phyloP scores from a whole-genome alignment of 108 stramenopile species.

The Skeletonema marinoi region DNA sequence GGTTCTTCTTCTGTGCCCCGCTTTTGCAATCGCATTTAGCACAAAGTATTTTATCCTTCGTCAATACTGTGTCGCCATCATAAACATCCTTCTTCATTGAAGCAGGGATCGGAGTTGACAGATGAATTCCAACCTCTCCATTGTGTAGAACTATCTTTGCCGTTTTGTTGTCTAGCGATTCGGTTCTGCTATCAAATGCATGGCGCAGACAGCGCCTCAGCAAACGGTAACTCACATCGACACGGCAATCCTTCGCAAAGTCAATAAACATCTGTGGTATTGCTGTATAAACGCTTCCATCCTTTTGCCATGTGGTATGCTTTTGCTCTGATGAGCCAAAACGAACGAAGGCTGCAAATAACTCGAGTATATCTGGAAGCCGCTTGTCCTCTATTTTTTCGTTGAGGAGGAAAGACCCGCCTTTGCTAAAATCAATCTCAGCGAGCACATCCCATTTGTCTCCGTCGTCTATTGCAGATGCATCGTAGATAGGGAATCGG shows the following conservation, averaged over 20 bases:
- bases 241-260: slow-evolving; percentile 12
- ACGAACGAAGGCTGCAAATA: slow-evolving; percentile 12
- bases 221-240: slow-evolving; percentile 13
- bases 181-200: slow-evolving; percentile 16
- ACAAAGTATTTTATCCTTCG: slow-evolving; percentile 17
- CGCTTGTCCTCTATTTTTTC: slow-evolving; percentile 5
- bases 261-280: slow-evolving; percentile 26
- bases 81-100: slow-evolving; percentile 31
- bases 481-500: not conserved
- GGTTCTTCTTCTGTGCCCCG: not conserved
- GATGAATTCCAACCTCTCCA: slow-evolving; percentile 8
- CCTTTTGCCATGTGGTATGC: slow-evolving; percentile 23
- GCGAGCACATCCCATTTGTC: slow-evolving; percentile 13
- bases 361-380: slow-evolving; percentile 12
- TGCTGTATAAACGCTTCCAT: slow-evolving; percentile 14
- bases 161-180: slow-evolving; percentile 17
- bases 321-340: slow-evolving; percentile 5
- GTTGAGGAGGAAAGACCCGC: slow-evolving; percentile 12
- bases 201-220: slow-evolving; percentile 16
- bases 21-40: slow-evolving; percentile 11
- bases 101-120: slow-evolving; percentile 19
- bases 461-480: slow-evolving; percentile 1
- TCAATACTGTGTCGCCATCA: slow-evolving; percentile 9
- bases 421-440: slow-evolving; percentile 19
- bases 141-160: slow-evolving; percentile 20